phyloP scores from a whole-genome alignment of 768 basidiomycete genomes.

The Lyophyllum decastes region DNA sequence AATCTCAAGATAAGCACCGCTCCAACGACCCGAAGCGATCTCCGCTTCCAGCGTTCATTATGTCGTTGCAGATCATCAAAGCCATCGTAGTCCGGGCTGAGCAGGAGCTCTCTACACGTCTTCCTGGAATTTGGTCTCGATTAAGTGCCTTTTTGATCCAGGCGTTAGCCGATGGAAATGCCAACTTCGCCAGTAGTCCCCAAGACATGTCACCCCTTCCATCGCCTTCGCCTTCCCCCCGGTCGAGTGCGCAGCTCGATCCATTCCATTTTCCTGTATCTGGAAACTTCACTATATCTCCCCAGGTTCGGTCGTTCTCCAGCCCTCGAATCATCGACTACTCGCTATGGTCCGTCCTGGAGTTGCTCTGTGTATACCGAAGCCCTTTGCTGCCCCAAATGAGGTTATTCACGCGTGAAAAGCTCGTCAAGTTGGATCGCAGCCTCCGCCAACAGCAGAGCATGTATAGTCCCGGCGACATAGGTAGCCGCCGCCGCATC shows the following conservation, averaged over 20 bases:
- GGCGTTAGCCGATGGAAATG: slow-evolving; percentile 58
- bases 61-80: slow-evolving; percentile 69
- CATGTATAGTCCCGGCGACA: slow-evolving; percentile 21
- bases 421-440: slow-evolving; percentile 53
- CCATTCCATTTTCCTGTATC: slow-evolving; percentile 27
- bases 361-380: slow-evolving; percentile 62
- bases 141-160: slow-evolving; percentile 53
- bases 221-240: slow-evolving; percentile 57
- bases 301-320: slow-evolving; percentile 22
- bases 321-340: slow-evolving; percentile 70
- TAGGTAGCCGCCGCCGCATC: slow-evolving; percentile 40
- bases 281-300: slow-evolving; percentile 25
- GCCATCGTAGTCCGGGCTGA: slow-evolving; percentile 64
- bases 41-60: slow-evolving; percentile 43
- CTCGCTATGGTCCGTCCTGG: slow-evolving; percentile 69
- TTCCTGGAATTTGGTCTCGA: slow-evolving; percentile 66
- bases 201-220: slow-evolving; percentile 45
- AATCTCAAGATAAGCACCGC: slow-evolving; percentile 42
- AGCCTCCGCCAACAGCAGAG: slow-evolving; percentile 41
- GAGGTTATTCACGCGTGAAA: slow-evolving; percentile 66
- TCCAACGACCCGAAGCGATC: slow-evolving; percentile 23
- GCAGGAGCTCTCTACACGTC: slow-evolving; percentile 52
- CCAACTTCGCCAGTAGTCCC: slow-evolving; percentile 53
- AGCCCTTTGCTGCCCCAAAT: slow-evolving; percentile 67
- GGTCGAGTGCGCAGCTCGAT: slow-evolving; percentile 43